Percentiles rank a stretch among this genome's conserved stretches.
Conservation (phyloP, 108 stramenopile species). For the Asterionellopsis glacialis region DNA sequence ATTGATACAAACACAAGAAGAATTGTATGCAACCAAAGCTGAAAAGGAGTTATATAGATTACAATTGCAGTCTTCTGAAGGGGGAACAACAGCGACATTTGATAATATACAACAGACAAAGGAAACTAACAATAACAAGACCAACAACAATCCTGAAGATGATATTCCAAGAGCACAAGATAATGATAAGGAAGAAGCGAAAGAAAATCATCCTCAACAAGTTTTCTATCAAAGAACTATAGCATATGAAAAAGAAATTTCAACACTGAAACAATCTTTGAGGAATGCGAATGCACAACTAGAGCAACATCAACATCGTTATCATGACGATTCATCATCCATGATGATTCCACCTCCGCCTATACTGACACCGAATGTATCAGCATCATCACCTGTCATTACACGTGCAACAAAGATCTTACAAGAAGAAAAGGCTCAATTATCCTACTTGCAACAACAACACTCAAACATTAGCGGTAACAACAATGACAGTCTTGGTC, state of each 20-base stretch:
- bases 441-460: neutral
- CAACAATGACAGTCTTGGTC: too few species aligned
- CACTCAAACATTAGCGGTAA: too few species aligned
- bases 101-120: too few species aligned
- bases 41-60: constrained; percentile 38
- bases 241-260: constrained; percentile 47
- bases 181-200: neutral
- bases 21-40: constrained; percentile 11
- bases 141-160: neutral
- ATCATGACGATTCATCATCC: neutral
- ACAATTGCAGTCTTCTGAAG: constrained; percentile 10
- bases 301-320: neutral
- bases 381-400: too few species aligned
- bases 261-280: constrained; percentile 18
- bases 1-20: neutral
- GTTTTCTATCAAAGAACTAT: constrained; percentile 23
- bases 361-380: too few species aligned
- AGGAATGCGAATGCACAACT: constrained; percentile 4
- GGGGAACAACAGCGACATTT: neutral
- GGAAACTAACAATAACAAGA: neutral
- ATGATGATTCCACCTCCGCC: neutral
- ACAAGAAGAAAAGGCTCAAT: constrained; percentile 6
- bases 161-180: too few species aligned
- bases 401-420: neutral
- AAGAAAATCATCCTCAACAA: neutral